Evolutionary conservation across 2,329 filamentous ascomycete species (phyloP), one percentile per base, ranked within the genome.

Genomic region (Sphaerulina musiva): DNA sequence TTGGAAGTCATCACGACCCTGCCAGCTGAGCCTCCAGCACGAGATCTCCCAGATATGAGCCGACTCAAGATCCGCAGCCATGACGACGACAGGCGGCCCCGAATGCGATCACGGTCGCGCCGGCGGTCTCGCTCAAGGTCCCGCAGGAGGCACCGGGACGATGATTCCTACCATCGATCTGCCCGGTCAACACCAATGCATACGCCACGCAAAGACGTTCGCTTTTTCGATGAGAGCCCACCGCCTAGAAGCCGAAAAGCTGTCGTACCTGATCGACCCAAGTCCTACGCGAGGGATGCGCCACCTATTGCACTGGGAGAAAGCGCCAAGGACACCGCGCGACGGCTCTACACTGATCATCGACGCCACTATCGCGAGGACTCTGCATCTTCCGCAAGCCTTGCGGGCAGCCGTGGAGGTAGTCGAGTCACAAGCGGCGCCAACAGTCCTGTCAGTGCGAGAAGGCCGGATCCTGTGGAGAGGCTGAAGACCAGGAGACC

Each of bases 251-350:
- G 40, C 38, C 39, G 46, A n/a, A 45, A 45, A 2, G 38, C 53
- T 10, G 32, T 51, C 10, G 44, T 44, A 11, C 54, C 43, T 2
- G 39, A 51, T 4, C 57, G 59, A 36, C 59, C 57, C 17, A 61
- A 58, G 46, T 48, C 59, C 20, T 59, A 59, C 53, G 53, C 40
- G 34, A 44, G 46, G 36, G 57, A 59, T 36, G 54, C 59, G 26
- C 59, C 59, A n/a, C 57, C 57, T 9, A 53, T 50, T 12, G 55
- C 59, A 29, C 56, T 61, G 38, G 57, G 47, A 4, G 59, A 61
- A 44, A 53, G 41, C 23, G 59, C 59, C 9, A 56, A 54, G 45
- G 59, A 59, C n/a, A 61, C 59, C n/a, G 50, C 57, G 6, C 46
- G 57, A 11, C 26, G 59, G 32, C 51, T 61, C 3, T 61, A 54